Evolutionary conservation across 2,329 filamentous ascomycete genomes (phyloP).

Genomic region (Colletotrichum salicis): DNA sequence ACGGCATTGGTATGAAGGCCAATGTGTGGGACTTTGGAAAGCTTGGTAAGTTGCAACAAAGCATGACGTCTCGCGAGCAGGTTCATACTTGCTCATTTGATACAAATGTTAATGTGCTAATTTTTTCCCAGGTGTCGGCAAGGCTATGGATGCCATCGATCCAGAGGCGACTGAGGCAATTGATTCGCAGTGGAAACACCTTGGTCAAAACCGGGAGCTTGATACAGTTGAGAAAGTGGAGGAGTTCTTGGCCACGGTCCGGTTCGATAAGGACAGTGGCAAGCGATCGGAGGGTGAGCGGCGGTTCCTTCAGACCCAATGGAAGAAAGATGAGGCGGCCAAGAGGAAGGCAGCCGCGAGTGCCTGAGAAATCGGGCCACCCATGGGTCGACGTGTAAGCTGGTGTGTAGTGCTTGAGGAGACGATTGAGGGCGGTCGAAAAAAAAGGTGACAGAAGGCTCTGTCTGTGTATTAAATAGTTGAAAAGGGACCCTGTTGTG

Average conservation of each 20-base stretch:
- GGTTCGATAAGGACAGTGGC: constrained; percentile 48
- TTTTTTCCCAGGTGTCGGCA: constrained; percentile 56
- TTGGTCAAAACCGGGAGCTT: constrained; percentile 62
- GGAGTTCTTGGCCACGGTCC: constrained; percentile 65
- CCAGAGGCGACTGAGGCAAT: constrained; percentile 55
- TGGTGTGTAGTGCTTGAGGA: background rate
- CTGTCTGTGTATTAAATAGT: constrained; percentile 18
- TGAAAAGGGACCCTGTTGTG: background rate
- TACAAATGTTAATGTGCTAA: constrained; percentile 5
- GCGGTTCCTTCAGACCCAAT: constrained; percentile 21
- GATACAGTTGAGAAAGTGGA: constrained; percentile 66
- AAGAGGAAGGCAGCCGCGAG: constrained; percentile 11
- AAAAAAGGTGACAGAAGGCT: background rate
- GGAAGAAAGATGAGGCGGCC: constrained; percentile 10
- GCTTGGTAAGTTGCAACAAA: constrained; percentile 56
- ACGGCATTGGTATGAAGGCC: constrained; percentile 99
- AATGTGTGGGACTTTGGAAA: constrained; percentile 92
- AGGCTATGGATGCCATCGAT: constrained; percentile 61
- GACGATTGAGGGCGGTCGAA: background rate
- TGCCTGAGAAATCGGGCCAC: background rate
- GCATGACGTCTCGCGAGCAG: no score
- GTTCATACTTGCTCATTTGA: background rate
- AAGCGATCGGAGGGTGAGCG: constrained; percentile 26
- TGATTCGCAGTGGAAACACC: constrained; percentile 64
- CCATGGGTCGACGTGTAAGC: background rate